phyloP scores from a whole-genome alignment of 768 basidiomycete species.

The Russula abietina region DNA sequence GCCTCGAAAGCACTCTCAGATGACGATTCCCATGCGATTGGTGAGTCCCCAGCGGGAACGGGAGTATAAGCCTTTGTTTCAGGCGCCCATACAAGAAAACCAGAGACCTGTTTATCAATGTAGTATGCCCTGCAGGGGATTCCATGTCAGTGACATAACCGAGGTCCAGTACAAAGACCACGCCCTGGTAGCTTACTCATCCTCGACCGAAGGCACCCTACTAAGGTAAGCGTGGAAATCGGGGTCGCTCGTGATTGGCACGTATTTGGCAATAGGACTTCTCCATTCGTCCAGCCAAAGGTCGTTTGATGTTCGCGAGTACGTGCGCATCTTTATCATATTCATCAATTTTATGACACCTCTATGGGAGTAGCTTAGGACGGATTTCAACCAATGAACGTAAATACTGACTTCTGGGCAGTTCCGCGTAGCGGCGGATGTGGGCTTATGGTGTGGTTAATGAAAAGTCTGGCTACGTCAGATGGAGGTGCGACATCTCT shows the following conservation, averaged over 20 bases:
- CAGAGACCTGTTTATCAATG: conserved; percentile 70
- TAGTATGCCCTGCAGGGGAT: conserved; percentile 39
- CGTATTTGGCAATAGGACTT: conserved; percentile 49
- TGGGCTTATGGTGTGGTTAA: conserved; percentile 60
- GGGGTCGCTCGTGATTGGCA: conserved; percentile 44
- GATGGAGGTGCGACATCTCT: conserved; percentile 52
- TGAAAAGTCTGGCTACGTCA: conserved; percentile 55
- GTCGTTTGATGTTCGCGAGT: conserved; percentile 54
- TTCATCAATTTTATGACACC: conserved; percentile 61
- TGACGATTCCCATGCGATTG: conserved; percentile 47
- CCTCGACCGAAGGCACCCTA: conserved; percentile 15
- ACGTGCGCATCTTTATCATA: conserved; percentile 71
- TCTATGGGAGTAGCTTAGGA: conserved; percentile 33
- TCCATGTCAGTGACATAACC: background rate
- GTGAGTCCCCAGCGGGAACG: conserved; percentile 34
- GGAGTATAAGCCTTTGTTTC: conserved; percentile 55
- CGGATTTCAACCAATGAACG: background rate
- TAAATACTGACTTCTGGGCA: conserved; percentile 50
- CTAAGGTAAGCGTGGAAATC: conserved; percentile 45
- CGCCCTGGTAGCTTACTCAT: conserved; percentile 15
- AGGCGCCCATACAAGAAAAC: conserved; percentile 70
- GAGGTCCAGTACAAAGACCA: too few relatives aligned
- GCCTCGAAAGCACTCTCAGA: conserved; percentile 48
- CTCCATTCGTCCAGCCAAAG: conserved; percentile 71
- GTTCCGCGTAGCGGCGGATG: conserved; percentile 62